Evolutionary conservation across 2,329 filamentous ascomycete species (phyloP).

Genomic region (Diaporthe batatas): DNA sequence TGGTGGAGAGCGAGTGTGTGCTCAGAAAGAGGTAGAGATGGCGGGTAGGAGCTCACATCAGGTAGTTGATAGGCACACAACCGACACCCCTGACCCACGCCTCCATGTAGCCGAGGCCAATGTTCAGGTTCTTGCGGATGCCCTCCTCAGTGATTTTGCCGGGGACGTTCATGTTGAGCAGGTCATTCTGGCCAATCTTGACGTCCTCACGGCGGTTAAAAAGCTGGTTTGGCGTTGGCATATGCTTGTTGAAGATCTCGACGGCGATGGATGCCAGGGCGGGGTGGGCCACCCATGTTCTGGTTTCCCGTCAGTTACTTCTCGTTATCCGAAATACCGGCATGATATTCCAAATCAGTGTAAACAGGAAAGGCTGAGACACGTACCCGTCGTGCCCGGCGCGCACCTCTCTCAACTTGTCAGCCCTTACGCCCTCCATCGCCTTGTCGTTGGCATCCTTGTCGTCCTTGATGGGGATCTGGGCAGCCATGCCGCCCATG

Average conservation of each 20-base stretch:
- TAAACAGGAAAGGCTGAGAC: no score
- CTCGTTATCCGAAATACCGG: no score
- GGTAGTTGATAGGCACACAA: constrained; percentile 96
- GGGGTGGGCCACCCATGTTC: constrained; percentile 96
- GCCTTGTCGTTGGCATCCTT: constrained; percentile 90
- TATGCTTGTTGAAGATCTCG: constrained; percentile 97
- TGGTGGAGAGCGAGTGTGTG: background rate
- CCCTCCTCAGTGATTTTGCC: constrained; percentile 93
- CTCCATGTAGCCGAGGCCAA: constrained; percentile 98
- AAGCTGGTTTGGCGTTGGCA: constrained; percentile 98
- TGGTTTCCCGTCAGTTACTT: constrained; percentile 37
- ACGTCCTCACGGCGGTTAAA: constrained; percentile 93
- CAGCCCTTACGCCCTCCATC: constrained; percentile 92
- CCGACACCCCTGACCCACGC: constrained; percentile 95
- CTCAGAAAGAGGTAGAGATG: background rate
- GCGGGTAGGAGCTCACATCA: constrained; percentile 73
- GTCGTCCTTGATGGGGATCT: constrained; percentile 98
- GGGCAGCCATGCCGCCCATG: constrained; percentile 98
- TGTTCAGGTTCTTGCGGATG: constrained; percentile 97
- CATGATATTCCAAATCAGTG: no score
- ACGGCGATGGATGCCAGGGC: constrained; percentile 88
- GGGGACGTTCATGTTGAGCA: constrained; percentile 98
- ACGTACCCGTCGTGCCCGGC: constrained; percentile 88
- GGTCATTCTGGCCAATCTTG: constrained; percentile 84
- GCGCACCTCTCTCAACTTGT: constrained; percentile 95